Base-by-base conservation (phyloP, 805 yeast genomes). In the Ogataea saltuana region DNA sequence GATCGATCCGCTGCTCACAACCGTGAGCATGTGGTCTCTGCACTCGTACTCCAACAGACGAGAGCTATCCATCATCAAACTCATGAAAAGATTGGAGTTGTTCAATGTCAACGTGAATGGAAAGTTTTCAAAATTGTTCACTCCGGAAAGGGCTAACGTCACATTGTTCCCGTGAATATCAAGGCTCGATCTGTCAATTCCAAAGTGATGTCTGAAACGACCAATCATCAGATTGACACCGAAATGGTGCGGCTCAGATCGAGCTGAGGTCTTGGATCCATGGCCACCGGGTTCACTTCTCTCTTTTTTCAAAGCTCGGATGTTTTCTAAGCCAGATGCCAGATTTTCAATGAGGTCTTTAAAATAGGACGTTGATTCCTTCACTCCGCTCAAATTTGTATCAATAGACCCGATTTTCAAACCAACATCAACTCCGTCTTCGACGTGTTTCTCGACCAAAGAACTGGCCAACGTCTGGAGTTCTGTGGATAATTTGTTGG, bases 41-140 rank as follows among this genome's bases (percentile, higher is more conserved):
- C 51, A 44, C 8, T 39, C 35, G 13, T 49, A 41, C 12, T 52
- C 53, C 10, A 52, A 17, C 6, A 62, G 36, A 9, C 35, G 36
- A 17, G 37, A 20, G 31, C 35, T 33, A 19, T 50, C 52, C 25
- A 50, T 15, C 10, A 34, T 9, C 18, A 45, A 21, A 18, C 37
- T 26, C 11, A 31, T 7, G 8, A 29, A 29, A 4, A 47, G 17
- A 4, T 30, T 23, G 1, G 38, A 18, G 28, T 39, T 45, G 3
- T 33, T 43, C 17, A 49, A 35, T 6, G 53, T 41, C 9, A 59
- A 17, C 0, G 59, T 54, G 39, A 61, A 53, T 1, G 66, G 59
- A 1, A 60, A 9, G 4, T 39, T 28, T 15, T 45, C 52, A 4
- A 37, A 26, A 2, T 44, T 28, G 23, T 49, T 49, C 8, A 55